Conservation (phyloP, 202 grass and related monocot species). For the Eragrostis tef region DNA sequence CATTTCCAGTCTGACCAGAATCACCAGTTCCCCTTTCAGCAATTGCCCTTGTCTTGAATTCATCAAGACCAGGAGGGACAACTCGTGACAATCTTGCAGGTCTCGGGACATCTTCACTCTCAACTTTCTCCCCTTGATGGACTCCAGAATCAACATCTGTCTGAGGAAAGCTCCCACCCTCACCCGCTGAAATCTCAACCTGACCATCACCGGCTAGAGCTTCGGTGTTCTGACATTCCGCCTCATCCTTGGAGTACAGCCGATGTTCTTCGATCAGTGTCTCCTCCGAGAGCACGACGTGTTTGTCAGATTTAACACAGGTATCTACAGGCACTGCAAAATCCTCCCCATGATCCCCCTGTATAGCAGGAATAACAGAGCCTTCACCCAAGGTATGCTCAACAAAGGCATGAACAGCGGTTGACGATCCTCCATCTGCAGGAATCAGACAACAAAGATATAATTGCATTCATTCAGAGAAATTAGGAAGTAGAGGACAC, state of each 20-base stretch:
- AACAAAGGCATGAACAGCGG: neutral
- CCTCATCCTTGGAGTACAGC: constrained; percentile 29
- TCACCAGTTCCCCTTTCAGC: constrained; percentile 59
- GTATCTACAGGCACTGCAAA: constrained; percentile 20
- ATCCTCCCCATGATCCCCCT: neutral
- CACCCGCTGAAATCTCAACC: constrained; percentile 34
- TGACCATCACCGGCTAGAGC: constrained; percentile 22
- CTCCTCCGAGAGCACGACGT: constrained; percentile 32
- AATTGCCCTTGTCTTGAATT: constrained; percentile 85
- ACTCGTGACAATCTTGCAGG: constrained; percentile 61
- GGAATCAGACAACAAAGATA: constrained; percentile 11
- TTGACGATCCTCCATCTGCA: constrained; percentile 60
- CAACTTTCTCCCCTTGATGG: constrained; percentile 39
- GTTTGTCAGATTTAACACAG: constrained; percentile 42
- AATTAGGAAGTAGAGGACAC: neutral
- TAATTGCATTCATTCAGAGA: neutral
- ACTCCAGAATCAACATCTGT: constrained; percentile 21
- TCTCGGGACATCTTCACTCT: constrained; percentile 44
- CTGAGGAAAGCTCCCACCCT: constrained; percentile 4
- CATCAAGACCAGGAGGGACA: constrained; percentile 69
- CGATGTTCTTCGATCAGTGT: constrained; percentile 32
- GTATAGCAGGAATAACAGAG: constrained; percentile 10
- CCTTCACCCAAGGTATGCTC: constrained; percentile 38
- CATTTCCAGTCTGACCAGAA: constrained; percentile 55
- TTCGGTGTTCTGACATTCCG: constrained; percentile 12